Base-by-base conservation (phyloP, 148 eudicot genomes). In the Cornus kousa region DNA sequence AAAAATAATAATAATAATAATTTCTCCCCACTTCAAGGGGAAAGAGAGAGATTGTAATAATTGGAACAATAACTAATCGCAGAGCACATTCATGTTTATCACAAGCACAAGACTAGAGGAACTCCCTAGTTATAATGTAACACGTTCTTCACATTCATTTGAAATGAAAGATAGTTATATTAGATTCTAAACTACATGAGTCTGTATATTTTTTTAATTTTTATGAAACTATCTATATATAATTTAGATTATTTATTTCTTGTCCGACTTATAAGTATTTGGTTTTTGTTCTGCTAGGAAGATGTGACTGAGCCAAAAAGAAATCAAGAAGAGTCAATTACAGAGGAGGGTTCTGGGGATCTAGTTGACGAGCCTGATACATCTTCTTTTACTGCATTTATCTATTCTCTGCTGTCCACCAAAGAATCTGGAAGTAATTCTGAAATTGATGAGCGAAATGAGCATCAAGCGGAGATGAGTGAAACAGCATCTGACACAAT, bases 341-440 rank as follows among this genome's bases (percentile, higher is more conserved):
- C 86, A 57, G 91, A 91, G 79, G 97, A 90, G 71, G 82, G 82
- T 65, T 74, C 87, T 59, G 78, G 50, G 66, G 85, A 72, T 69
- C 81, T 88, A 71, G 85, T 74, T 50, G 90, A 85, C 5, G 99
- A 94, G 76, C 99, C 99, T 14, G 99, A 96, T 87, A 96, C 99
- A 23, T 93, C 99, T 68, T 96, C 99, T 39, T 95, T 95, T 75
- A 72, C 97, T 24, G 99, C 99, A 48, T 96, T 96, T 74, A 86
- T 96, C 3, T 87, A 82, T 79, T 90, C 98, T 24, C 77, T 96
- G 8, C 65, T 96, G 62, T 83, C 92, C 50, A 68, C 87, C 12
- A 76, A 90, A 65, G 90, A 87, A 60, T 75, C 87, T 43, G 84
- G 73, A 35, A 79, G 75, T 31, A 70, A 80, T 73, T 71, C 85